phyloP scores from a whole-genome alignment of 2,329 filamentous ascomycete species.

The Penicillium sp. region DNA sequence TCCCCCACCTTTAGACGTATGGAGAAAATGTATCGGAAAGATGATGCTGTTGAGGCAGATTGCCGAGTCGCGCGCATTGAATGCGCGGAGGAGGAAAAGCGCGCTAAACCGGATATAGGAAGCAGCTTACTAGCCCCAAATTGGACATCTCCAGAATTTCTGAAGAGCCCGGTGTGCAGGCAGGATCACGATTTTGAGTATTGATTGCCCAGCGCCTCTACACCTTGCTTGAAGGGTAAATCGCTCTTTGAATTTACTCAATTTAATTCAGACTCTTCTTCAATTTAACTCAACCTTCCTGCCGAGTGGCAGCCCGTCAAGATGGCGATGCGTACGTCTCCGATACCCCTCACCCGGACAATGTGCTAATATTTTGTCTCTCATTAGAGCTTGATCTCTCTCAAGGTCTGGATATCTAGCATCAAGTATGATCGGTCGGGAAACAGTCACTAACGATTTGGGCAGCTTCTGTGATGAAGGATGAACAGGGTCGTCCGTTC shows the following conservation, averaged over 20 bases:
- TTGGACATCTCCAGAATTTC: slow-evolving; percentile 42
- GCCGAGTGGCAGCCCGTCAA: slow-evolving; percentile 45
- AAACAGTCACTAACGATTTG: slow-evolving; percentile 26
- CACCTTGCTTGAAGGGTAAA: slow-evolving; percentile 17
- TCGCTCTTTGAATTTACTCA: slow-evolving; percentile 14
- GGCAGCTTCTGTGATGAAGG: slow-evolving; percentile 80
- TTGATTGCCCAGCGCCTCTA: slow-evolving; percentile 27
- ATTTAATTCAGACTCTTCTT: slow-evolving; percentile 15
- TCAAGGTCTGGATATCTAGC: slow-evolving; percentile 42
- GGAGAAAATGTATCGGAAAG: background rate
- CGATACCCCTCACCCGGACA: slow-evolving; percentile 42
- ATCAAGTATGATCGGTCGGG: slow-evolving; percentile 1
- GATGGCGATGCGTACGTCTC: slow-evolving; percentile 54
- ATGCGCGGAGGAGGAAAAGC: slow-evolving; percentile 29
- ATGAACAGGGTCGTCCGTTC: slow-evolving; percentile 96
- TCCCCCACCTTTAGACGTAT: background rate
- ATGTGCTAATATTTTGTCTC: slow-evolving; percentile 32
- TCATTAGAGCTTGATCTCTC: slow-evolving; percentile 53
- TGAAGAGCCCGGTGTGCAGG: slow-evolving; percentile 28
- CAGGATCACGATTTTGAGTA: slow-evolving; percentile 26
- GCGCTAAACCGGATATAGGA: slow-evolving; percentile 43
- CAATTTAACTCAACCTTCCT: slow-evolving; percentile 19
- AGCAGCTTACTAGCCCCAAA: slow-evolving; percentile 46
- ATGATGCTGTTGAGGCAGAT: slow-evolving; percentile 16
- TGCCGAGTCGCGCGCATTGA: slow-evolving; percentile 29